phyloP scores from a whole-genome alignment of 1,139 yeast species.

The Saccharomyces hybrid region DNA sequence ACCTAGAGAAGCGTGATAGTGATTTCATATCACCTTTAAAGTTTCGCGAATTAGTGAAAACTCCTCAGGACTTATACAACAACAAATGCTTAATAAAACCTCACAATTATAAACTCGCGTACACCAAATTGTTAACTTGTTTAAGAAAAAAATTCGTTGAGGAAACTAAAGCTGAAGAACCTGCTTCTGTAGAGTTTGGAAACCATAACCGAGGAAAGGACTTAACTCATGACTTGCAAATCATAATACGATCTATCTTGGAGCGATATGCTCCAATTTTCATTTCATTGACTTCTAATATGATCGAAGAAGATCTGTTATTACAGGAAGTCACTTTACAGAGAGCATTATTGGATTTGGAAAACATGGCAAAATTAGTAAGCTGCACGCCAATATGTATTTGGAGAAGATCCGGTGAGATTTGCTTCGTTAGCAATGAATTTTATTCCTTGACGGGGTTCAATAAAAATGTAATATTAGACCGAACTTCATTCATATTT shows the following conservation, averaged over 20 bases:
- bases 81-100: slow-evolving; percentile 44
- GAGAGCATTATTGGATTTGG: slow-evolving; percentile 60
- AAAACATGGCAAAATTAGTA: slow-evolving; percentile 38
- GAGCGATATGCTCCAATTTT: slow-evolving; percentile 60
- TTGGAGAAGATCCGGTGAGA: slow-evolving; percentile 75
- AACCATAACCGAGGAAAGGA: background rate
- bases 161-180: background rate
- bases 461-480: slow-evolving; percentile 29
- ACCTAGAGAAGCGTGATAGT: slow-evolving; percentile 1
- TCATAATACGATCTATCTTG: slow-evolving; percentile 58
- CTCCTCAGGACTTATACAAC: slow-evolving; percentile 56
- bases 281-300: slow-evolving; percentile 59
- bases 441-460: slow-evolving; percentile 56
- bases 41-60: slow-evolving; percentile 52
- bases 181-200: background rate
- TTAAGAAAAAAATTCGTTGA: slow-evolving; percentile 43
- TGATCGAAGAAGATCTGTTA: slow-evolving; percentile 58
- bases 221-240: slow-evolving; percentile 38
- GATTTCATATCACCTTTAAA: slow-evolving; percentile 46
- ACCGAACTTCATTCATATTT: slow-evolving; percentile 54
- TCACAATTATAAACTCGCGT: slow-evolving; percentile 62
- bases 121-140: slow-evolving; percentile 52
- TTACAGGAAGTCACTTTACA: slow-evolving; percentile 65
- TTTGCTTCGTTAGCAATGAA: slow-evolving; percentile 63
- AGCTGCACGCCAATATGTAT: slow-evolving; percentile 65